Percentiles rank a stretch among this genome's conserved stretches.
phyloP scores from a whole-genome alignment of 2,329 filamentous ascomycete species.

The Dactylellina cionopaga region DNA sequence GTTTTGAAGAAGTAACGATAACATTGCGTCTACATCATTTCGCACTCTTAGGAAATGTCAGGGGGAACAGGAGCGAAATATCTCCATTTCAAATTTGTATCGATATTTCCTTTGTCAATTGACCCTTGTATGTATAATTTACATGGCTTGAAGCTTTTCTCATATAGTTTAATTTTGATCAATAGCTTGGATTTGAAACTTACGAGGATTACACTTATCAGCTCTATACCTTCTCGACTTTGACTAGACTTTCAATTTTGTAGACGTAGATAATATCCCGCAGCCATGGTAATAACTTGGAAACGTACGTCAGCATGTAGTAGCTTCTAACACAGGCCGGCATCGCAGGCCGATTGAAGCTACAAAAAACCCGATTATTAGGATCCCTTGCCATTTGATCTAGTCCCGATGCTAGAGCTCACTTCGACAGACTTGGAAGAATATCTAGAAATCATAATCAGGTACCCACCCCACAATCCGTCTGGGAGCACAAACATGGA shows the following conservation, averaged over 20 bases:
- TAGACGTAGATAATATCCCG: slow-evolving; percentile 8
- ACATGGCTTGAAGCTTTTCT: slow-evolving; percentile 26
- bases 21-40: too few species aligned
- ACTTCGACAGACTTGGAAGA: slow-evolving; percentile 5
- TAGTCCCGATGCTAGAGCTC: not conserved
- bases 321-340: too few species aligned
- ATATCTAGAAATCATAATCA: not conserved
- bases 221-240: not conserved
- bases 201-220: slow-evolving; percentile 6
- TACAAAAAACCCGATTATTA: not conserved
- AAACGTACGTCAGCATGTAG: too few species aligned
- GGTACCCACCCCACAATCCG: too few species aligned
- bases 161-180: slow-evolving; percentile 40
- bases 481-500: too few species aligned
- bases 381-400: slow-evolving; percentile 4
- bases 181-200: slow-evolving; percentile 21
- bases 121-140: slow-evolving; percentile 17
- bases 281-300: slow-evolving; percentile 14
- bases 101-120: slow-evolving; percentile 22
- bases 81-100: slow-evolving; percentile 10
- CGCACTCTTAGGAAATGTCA: too few species aligned
- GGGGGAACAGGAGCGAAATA: slow-evolving; percentile 10
- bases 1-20: not conserved
- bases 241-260: not conserved
- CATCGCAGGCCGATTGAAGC: not conserved